Base-by-base conservation (phyloP, 1,139 yeast species). In the Spencermartinsiella ligniputridi region DNA sequence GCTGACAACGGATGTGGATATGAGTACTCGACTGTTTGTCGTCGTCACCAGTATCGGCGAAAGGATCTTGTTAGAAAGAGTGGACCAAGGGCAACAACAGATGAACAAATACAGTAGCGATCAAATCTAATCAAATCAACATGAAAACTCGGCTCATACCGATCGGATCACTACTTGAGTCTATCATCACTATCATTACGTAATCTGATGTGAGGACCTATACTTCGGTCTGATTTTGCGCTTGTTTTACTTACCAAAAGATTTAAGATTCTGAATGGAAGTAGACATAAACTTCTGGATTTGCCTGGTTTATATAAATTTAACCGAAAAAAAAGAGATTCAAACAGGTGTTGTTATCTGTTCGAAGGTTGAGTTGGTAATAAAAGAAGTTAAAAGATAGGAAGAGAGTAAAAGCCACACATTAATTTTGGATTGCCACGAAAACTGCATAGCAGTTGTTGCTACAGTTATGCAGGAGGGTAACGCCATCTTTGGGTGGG, bases 41-140 rank as follows among this genome's bases (percentile, higher is more conserved):
- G 74, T 94, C 95, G 81, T 92, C 97, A 78, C 97, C 97, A 72
- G 97, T 90, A 72, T 92, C 98, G 82, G 97, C 97, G 83, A 92
- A 92, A 58, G 98, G 98, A 75, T 92, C 96, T 77, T 36, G 39
- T 41, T 42, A 35, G 43, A n/a, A 24, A 24, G n/a, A n/a, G n/a
- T n/a, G 18, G 12, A 13, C 13, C 12, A 35, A 35, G 16, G 9
- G 13, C 17, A 11, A 9, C 27, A 15, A 20, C n/a, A n/a, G 6
- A 18, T 18, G 6, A 12, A 5, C n/a, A 5, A 5, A 18, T 16
- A 20, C 37, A 30, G 11, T 30, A 30, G 11, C 8, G 11, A 30
- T 34, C 15, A 8, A 11, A 34, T 9, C 37, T 15, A 22, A 19
- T 17, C 22, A 22, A n/a, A 6, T 16, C 34, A 30, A n/a, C 34